Evolutionary conservation across 2,329 filamentous ascomycete species (phyloP).

Genomic region (Fusarium keratoplasticum): DNA sequence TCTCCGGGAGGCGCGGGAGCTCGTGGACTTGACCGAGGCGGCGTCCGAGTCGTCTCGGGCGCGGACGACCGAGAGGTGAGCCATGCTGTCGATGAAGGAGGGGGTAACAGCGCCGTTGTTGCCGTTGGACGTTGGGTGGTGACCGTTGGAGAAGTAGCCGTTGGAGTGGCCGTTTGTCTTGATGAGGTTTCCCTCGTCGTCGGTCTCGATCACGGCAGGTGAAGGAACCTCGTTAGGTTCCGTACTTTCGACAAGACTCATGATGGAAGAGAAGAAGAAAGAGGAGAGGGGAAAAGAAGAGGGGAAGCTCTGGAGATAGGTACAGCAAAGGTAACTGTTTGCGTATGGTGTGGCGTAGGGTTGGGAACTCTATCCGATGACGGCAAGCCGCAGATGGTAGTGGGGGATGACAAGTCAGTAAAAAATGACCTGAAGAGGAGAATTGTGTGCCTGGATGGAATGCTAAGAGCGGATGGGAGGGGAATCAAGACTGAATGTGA

Average conservation of each 20-base stretch:
- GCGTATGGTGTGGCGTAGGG: conserved; percentile 21
- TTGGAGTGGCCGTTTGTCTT: conserved; percentile 46
- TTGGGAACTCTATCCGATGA: conserved; percentile 23
- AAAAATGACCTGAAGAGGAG: not conserved
- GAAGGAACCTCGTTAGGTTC: conserved; percentile 37
- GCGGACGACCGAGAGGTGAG: conserved; percentile 61
- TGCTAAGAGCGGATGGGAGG: not conserved
- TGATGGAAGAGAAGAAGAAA: conserved; percentile 28
- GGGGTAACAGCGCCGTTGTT: conserved; percentile 38
- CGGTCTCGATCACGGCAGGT: conserved; percentile 46
- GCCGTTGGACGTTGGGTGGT: conserved; percentile 41
- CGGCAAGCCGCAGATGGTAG: conserved; percentile 28
- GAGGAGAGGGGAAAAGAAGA: conserved; percentile 21
- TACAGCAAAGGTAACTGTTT: conserved; percentile 7
- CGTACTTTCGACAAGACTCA: conserved; percentile 36
- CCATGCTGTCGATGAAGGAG: conserved; percentile 54
- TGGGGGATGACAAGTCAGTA: conserved; percentile 11
- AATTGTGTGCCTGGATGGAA: not conserved
- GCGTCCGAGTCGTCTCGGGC: conserved; percentile 51
- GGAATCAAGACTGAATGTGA: not conserved
- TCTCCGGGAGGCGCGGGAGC: conserved; percentile 38
- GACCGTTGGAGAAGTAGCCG: conserved; percentile 42
- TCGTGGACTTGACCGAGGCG: conserved; percentile 40
- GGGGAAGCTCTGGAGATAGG: conserved; percentile 3
- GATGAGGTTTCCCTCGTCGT: conserved; percentile 42